Percentiles rank a stretch among this genome's conserved stretches.
Conservation (phyloP, 768 basidiomycete genomes). For the Xerocomellus chrysenteron region DNA sequence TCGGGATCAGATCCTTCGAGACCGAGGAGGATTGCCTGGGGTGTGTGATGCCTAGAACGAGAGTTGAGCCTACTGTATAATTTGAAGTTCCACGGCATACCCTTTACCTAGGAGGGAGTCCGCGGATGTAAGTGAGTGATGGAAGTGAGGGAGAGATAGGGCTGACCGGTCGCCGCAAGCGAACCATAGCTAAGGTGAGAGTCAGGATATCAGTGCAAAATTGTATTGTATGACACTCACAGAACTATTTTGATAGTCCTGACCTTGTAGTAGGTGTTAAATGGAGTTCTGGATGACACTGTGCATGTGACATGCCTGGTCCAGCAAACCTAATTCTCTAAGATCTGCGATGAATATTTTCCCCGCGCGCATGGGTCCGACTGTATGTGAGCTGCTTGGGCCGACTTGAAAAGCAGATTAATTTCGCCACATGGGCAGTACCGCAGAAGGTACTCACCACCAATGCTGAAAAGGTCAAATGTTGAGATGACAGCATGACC, state of each 20-base stretch:
- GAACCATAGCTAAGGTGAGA: conserved; percentile 70
- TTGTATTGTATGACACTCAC: conserved; percentile 40
- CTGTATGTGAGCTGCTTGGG: conserved; percentile 64
- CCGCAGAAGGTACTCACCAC: conserved; percentile 50
- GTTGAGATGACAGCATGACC: conserved; percentile 92
- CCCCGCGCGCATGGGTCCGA: conserved; percentile 88
- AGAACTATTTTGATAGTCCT: conserved; percentile 81
- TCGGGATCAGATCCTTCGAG: conserved; percentile 91
- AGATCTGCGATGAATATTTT: conserved; percentile 85
- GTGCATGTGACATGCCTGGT: conserved; percentile 47
- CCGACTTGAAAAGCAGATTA: conserved; percentile 46
- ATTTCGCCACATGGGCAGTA: not conserved
- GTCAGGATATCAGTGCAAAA: not conserved
- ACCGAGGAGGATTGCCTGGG: conserved; percentile 82
- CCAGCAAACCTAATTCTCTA: conserved; percentile 61
- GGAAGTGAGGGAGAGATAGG: not conserved
- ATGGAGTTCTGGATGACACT: not conserved
- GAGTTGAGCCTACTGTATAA: conserved; percentile 1
- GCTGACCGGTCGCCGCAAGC: conserved; percentile 83
- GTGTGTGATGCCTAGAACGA: conserved; percentile 70
- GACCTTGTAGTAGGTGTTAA: conserved; percentile 45
- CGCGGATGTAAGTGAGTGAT: conserved; percentile 4
- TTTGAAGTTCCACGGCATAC: conserved; percentile 38
- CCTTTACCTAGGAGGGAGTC: conserved; percentile 59
- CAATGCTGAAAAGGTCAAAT: conserved; percentile 91